Base-by-base conservation (phyloP, 768 basidiomycete species). In the Boletus rubescentipes region DNA sequence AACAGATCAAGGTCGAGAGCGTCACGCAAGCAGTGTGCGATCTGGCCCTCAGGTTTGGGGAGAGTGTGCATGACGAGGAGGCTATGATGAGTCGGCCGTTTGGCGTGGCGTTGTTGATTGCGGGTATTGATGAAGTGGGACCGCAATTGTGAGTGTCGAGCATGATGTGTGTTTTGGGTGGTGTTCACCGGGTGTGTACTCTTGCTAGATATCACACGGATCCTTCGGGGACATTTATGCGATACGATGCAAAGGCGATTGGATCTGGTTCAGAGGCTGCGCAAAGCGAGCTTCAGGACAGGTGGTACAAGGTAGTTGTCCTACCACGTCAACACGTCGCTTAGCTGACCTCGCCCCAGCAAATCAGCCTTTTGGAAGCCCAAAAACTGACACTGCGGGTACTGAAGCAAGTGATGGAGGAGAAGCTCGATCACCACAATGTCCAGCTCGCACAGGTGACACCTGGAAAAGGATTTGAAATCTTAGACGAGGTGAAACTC, bases 81-180 rank as follows among this genome's bases (percentile, higher is more conserved):
- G 96, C 95, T 5, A 88, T 96, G 87, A 98, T 98, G 96, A 97
- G 94, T 74, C 80, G 97, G 63, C 97, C 97, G 48, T 99, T 99
- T 75, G 97, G 97, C 63, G 97, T 99, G 31, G 97, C 97, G 7
- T 76, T 99, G 60, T 75, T 98, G 63, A 95, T 99, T 74, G 97
- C 94, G n/a, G 97, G 97, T 20, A 82, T 94, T 58, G 96, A 99
- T 67, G 94, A 98, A 73, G 76, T 87, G 46, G 97, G 97, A 9
- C 96, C 96, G 36, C 96, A 98, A 73, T 73, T 99, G 94, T 97
- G 67, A 65, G 90, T 77, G 29, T 47, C n/a, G 18, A 2, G 9
- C 23, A 15, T 2, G 49, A 41, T 23, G 26, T 37, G n/a, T 43
- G 8, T 20, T 44, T 36, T 30, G 26, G 10, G 34, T 31, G 36